phyloP scores from a whole-genome alignment of 192 early-diverging fungal genomes.

The Coemansia sp. region DNA sequence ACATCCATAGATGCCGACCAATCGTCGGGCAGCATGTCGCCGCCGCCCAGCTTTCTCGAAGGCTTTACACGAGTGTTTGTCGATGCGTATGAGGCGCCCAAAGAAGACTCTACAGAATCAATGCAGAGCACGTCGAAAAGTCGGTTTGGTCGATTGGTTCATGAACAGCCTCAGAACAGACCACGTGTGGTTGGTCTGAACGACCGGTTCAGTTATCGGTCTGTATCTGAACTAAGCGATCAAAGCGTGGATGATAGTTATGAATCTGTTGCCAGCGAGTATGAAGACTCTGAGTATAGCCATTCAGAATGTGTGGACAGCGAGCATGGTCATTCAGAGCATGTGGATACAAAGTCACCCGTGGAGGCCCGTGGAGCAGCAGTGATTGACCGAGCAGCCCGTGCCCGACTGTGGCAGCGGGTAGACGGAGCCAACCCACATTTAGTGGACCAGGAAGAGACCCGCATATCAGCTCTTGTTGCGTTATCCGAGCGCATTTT shows the following conservation, averaged over 20 bases:
- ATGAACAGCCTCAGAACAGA: too few relatives aligned
- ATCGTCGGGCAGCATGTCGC: constrained; percentile 3
- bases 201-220: too few relatives aligned
- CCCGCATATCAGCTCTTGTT: constrained; percentile 22
- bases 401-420: constrained; percentile 29
- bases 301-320: too few relatives aligned
- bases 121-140: not conserved
- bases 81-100: constrained; percentile 24
- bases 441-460: constrained; percentile 14
- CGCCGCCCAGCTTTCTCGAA: constrained; percentile 39
- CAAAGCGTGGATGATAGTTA: too few relatives aligned
- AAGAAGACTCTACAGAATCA: not conserved
- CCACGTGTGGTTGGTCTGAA: too few relatives aligned
- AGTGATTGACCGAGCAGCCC: constrained; percentile 20
- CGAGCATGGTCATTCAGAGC: not conserved
- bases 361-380: not conserved
- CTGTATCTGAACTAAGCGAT: too few relatives aligned
- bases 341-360: not conserved
- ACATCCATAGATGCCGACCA: not conserved
- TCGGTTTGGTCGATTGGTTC: not conserved
- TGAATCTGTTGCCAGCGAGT: too few relatives aligned
- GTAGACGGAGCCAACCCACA: not conserved
- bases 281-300: too few relatives aligned
- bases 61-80: constrained; percentile 43
- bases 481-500: constrained; percentile 20